Evolutionary conservation across 768 basidiomycete genomes (phyloP), one percentile per base, ranked within the genome.

Genomic region (Lactarius quietus): DNA sequence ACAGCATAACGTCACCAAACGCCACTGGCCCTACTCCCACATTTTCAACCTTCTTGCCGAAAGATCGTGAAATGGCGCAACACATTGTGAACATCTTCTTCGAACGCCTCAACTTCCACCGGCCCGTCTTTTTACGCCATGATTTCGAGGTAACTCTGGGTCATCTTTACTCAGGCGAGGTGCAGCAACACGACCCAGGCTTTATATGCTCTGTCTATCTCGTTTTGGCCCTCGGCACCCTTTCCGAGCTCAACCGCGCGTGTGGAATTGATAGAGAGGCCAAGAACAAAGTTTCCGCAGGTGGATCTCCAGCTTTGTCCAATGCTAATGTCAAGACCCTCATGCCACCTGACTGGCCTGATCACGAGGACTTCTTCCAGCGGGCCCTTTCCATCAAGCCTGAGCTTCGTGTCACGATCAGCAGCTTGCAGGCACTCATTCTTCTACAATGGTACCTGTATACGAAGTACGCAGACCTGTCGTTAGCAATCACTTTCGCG

Each of bases 401-500:
- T 10, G 90, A 94, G 68, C 78, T 94, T 51, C 85, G 88, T 12
- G 91, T 93, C 72, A 92, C 91, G 6, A 84, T 93, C 51, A 86
- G 87, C 6, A 91, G 90, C 72, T 76, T 94, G 66, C 92, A 94
- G 74, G 89, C 92, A 0, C 81, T 94, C 60, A 92, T 93, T 29
- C 75, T 94, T 7, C 75, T 93, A 55, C 93, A 94, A 62, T 93
- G 91, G 92, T 93, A 93, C 75, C 81, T 94, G 26, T 94, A 93
- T 71, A 92, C 87, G 92, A 93, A 82, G 92, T 90, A 68, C 61
- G 83, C 72, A 5, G 33, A 39, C 12, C 17, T 23, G 4, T 66
- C 52, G 3, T 2, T 35, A 12, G 66, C 20, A 36, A 17, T 36
- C 57, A 23, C 66, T 20, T 70, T 71, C 60, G 53, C 15, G 0